Evolutionary conservation across 129 eudicot genomes (phyloP), one percentile per base, ranked within the genome.

Genomic region (Arctium lappa): DNA sequence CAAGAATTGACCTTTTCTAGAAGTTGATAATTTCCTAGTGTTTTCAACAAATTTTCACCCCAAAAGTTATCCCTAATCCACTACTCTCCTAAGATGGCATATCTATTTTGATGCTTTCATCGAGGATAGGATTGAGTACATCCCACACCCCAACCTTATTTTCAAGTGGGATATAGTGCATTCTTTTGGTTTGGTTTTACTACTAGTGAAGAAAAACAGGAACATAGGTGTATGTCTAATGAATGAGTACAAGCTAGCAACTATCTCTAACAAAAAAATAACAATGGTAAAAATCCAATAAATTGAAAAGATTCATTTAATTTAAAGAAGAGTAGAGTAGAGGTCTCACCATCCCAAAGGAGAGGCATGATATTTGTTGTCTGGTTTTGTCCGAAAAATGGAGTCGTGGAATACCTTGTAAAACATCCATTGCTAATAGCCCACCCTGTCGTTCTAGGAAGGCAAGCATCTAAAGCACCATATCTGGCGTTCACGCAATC

Each of bases 371-470:
- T 85, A 77, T 89, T 62, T 1, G 75, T 79, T 30, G 83, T 86
- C 77, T 73, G 80, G 76, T 82, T 82, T 63, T 48, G 50, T 72
- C 73, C 22, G 8, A 86, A 86, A 82, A 89, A 89, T 0, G 89
- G 81, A 7, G 85, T 80, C 7, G 56, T 70, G 0, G 95, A 91
- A 77, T 89, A 91, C 82, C 95, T 87, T 72, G 89, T 53, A 65
- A 85, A 89, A 75, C 95, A 91, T 27, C 82, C 90, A 0, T 76
- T 77, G 12, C 82, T 89, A 8, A 86, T 32, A 50, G 91, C 88
- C 76, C 89, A 81, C 13, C 87, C 92, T 48, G 85, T 82, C 8
- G 84, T 82, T 15, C 62, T 30, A 60, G 91, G 92, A 66, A 86
- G 84, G 56, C 95, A 91, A 36, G 80, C 70, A 18, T 68, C 39